phyloP scores from a whole-genome alignment of 78 protist species.

The Dictyostelium citrinum region DNA sequence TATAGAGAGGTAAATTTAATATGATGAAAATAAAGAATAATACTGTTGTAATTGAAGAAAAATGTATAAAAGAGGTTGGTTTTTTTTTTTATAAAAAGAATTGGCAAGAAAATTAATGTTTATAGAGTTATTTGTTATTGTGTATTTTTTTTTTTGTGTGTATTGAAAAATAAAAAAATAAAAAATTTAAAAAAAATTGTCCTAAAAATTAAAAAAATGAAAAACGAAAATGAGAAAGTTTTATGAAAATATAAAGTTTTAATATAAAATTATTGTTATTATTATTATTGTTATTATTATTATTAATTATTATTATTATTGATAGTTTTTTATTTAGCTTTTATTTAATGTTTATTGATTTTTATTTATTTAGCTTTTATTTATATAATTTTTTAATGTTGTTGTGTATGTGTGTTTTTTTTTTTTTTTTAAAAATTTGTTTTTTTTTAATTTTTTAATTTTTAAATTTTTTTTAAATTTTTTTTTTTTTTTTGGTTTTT shows the following conservation, averaged over 20 bases:
- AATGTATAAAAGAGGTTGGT: not conserved
- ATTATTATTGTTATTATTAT: too few relatives aligned
- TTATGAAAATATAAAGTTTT: not conserved
- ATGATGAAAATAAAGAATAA: not conserved
- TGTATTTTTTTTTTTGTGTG: not conserved
- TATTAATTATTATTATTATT: not conserved
- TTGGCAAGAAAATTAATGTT: not conserved
- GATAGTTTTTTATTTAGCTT: not conserved
- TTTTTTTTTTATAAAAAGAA: not conserved
- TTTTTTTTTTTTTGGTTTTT: not conserved
- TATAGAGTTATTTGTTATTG: not conserved
- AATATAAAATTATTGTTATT: not conserved
- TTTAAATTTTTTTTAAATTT: too few relatives aligned
- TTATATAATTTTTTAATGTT: not conserved
- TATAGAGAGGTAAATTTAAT: not conserved
- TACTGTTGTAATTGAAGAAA: not conserved
- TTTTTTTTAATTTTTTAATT: too few relatives aligned
- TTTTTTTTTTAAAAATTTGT: not conserved
- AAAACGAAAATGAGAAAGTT: not conserved
- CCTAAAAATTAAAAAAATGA: not conserved
- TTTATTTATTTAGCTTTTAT: not conserved
- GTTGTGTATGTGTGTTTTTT: not conserved
- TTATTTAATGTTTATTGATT: not conserved
- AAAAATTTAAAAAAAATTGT: not conserved
- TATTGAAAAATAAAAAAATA: not conserved